Base-by-base conservation (phyloP, 805 yeast species). In the Nakazawaea ishiwadae region DNA sequence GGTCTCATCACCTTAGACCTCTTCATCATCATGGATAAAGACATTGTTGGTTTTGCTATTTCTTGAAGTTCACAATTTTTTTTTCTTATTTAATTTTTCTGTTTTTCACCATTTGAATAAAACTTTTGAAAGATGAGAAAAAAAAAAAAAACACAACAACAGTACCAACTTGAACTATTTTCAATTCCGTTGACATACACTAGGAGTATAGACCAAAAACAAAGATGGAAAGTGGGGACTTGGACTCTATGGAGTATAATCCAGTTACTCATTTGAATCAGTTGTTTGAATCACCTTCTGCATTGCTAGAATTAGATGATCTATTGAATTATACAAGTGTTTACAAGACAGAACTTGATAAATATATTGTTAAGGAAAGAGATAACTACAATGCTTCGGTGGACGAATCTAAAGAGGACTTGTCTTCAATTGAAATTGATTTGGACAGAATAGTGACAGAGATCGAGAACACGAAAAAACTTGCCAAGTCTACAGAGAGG, bases 401-500 rank as follows among this genome's bases (percentile, higher is more conserved):
- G 14, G 61, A 56, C 2, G 51, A 46, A 2, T 44, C 48, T 4
- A 54, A 59, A 3, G 53, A 54, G 6, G 45, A 56, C 19, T 40
- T 57, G 45, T 19, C 11, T 5, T 16, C 34, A 11, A 37, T 42
- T 10, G 49, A 55, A 40, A 41, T 45, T 31, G 69, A 76, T 35
- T 60, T 79, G 35, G 51, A 55, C 2, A 46, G 51, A 4, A 59
- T 81, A 29, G 60, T 77, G 14, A 44, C 54, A 0, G 68, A 74
- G 35, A 74, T 81, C 40, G 59, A 65, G 15, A 60, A 62, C 6
- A 73, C 82, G 34, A 71, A 75, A 47, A 40, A 49, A 5, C 60
- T 74, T 35, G 77, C 90, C 0, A 51, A 54, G 6, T 51, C 61
- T 4, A 84, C 95, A 0, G 88, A 83, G 45, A 46, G 59, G 4